phyloP scores from a whole-genome alignment of 306 rosid genomes.

The Calophaca sinica region DNA sequence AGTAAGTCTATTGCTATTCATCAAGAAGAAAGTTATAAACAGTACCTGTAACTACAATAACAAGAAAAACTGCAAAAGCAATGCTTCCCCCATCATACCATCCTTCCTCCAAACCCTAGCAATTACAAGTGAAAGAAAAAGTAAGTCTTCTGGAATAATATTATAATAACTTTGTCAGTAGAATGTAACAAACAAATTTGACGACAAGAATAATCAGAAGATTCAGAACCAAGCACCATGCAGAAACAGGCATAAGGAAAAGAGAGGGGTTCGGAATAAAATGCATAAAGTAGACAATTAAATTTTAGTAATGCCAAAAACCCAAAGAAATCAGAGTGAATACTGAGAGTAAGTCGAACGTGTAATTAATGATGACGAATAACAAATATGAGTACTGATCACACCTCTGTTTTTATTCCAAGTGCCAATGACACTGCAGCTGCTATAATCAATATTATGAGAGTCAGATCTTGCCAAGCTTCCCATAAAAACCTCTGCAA shows the following conservation, averaged over 20 bases:
- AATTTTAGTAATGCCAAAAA: constrained; percentile 26
- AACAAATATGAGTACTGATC: constrained; percentile 37
- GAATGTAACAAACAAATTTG: constrained; percentile 23
- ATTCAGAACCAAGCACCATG: constrained; percentile 33
- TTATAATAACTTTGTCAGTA: constrained; percentile 5
- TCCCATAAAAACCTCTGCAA: constrained; percentile 94
- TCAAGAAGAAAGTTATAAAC: constrained; percentile 15
- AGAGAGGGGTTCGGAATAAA: constrained; percentile 12
- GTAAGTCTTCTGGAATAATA: constrained; percentile 22
- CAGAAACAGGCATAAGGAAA: constrained; percentile 27
- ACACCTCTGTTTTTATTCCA: constrained; percentile 94
- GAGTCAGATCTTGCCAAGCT: constrained; percentile 97
- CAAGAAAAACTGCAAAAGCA: constrained; percentile 86
- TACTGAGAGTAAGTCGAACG: constrained; percentile 10
- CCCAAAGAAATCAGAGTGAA: constrained; percentile 29
- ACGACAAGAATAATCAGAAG: constrained; percentile 33
- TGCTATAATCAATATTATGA: constrained; percentile 89
- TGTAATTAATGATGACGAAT: constrained; percentile 15
- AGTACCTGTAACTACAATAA: constrained; percentile 91
- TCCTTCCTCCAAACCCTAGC: constrained; percentile 81
- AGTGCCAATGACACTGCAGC: constrained; percentile 89
- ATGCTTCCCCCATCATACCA: constrained; percentile 99
- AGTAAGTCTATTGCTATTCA: constrained; percentile 13
- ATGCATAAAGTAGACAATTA: background rate
- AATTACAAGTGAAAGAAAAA: constrained; percentile 40